Conservation (phyloP, 208 protist species). For the Crithidia expoeki region DNA sequence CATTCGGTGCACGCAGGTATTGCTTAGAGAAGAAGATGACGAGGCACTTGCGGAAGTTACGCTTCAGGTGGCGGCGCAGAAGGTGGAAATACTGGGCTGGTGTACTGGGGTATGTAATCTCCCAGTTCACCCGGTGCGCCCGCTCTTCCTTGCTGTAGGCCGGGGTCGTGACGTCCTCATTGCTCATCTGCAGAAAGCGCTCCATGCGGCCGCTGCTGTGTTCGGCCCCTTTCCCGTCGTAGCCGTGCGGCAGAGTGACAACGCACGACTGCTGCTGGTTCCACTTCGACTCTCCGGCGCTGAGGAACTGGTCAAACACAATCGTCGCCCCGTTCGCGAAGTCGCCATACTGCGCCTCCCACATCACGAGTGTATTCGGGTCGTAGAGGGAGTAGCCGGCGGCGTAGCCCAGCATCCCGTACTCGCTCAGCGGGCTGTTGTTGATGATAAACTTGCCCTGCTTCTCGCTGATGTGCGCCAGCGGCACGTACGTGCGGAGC, state of each 20-base stretch:
- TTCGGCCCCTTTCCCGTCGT: constrained; percentile 97
- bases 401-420: constrained; percentile 97
- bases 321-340: constrained; percentile 98
- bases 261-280: constrained; percentile 95
- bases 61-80: constrained; percentile 96
- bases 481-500: constrained; percentile 71
- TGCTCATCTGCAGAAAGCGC: constrained; percentile 97
- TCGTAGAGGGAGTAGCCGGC: constrained; percentile 94
- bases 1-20: constrained; percentile 88
- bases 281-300: constrained; percentile 97
- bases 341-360: constrained; percentile 99
- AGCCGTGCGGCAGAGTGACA: constrained; percentile 98
- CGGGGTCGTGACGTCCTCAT: constrained; percentile 88
- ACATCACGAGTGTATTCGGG: constrained; percentile 96
- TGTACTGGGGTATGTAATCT: constrained; percentile 94
- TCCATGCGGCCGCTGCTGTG: constrained; percentile 98
- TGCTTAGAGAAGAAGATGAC: constrained; percentile 95
- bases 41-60: constrained; percentile 98
- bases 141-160: constrained; percentile 70
- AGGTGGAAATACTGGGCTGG: constrained; percentile 99
- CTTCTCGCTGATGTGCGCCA: constrained; percentile 68
- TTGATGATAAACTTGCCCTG: constrained; percentile 89
- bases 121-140: constrained; percentile 86
- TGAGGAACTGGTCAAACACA: constrained; percentile 98
- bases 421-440: constrained; percentile 97